Evolutionary conservation across 1,284 basidiomycete species (phyloP).

Genomic region (Baeospora myosura): DNA sequence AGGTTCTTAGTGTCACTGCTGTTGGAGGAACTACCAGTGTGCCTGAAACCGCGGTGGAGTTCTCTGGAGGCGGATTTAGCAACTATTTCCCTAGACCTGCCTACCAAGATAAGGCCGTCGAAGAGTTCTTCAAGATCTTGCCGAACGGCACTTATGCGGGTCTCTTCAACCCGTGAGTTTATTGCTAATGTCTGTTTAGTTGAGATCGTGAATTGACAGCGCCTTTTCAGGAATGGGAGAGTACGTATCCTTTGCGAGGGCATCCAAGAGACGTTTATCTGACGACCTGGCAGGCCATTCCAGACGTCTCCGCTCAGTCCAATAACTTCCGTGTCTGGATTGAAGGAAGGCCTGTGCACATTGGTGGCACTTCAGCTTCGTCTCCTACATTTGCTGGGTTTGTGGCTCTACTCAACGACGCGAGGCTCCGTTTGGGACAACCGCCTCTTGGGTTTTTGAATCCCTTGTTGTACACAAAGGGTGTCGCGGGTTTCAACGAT

Average conservation of each 20-base stretch:
- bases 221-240: conserved; percentile 2
- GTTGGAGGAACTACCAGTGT: conserved; percentile 43
- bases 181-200: too few species aligned
- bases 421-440: conserved; percentile 36
- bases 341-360: conserved; percentile 24
- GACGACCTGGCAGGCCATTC: conserved; percentile 31
- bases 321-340: conserved; percentile 38
- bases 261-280: conserved; percentile 1
- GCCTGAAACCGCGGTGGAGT: conserved; percentile 47
- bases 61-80: conserved; percentile 59
- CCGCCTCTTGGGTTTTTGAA: conserved; percentile 34
- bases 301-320: conserved; percentile 56
- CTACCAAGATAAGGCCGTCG: conserved; percentile 42
- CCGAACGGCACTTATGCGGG: conserved; percentile 41
- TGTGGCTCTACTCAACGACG: conserved; percentile 59
- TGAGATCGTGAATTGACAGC: neutral
- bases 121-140: conserved; percentile 35
- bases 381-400: conserved; percentile 51
- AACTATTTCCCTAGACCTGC: conserved; percentile 37
- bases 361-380: conserved; percentile 46
- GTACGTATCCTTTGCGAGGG: conserved; percentile 7
- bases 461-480: conserved; percentile 8
- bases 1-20: conserved; percentile 4
- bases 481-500: conserved; percentile 10
- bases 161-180: conserved; percentile 40